Conservation (phyloP, 768 basidiomycete species). For the Tubosaeta brunneosetosa region DNA sequence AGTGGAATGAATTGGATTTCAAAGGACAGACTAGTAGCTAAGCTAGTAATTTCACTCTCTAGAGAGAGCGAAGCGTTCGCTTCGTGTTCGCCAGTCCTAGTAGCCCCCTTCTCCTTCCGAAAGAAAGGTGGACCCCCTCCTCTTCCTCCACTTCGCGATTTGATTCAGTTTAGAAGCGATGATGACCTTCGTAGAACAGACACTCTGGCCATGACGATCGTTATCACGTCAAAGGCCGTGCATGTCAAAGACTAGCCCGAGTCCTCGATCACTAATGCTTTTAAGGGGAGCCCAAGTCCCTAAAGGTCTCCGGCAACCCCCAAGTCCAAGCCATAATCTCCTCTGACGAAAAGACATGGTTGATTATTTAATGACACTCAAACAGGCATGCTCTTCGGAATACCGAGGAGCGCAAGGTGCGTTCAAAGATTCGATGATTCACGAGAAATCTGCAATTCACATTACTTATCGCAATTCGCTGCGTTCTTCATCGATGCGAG, state of each 20-base stretch:
- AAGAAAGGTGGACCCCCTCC: too few species aligned
- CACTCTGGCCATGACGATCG: constrained; percentile 34
- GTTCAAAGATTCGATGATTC: constrained; percentile 83
- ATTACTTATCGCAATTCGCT: constrained; percentile 79
- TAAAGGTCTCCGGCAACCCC: constrained; percentile 6
- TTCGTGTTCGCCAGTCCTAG: too few species aligned
- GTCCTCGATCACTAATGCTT: constrained; percentile 7
- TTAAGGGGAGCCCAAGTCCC: constrained; percentile 9
- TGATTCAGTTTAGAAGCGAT: not conserved
- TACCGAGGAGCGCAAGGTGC: constrained; percentile 75
- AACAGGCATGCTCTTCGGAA: constrained; percentile 72
- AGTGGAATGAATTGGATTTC: too few species aligned
- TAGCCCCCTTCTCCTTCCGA: too few species aligned
- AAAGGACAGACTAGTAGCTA: not conserved
- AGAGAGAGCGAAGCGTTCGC: too few species aligned
- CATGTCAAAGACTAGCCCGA: not conserved
- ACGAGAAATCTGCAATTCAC: constrained; percentile 55
- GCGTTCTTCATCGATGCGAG: constrained; percentile 78
- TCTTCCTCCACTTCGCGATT: too few species aligned
- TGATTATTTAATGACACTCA: constrained; percentile 67
- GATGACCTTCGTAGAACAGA: not conserved
- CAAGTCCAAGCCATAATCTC: constrained; percentile 14
- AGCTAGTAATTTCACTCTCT: too few species aligned
- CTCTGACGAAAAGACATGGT: constrained; percentile 19
- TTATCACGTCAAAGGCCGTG: constrained; percentile 45